Conservation (phyloP, 257 asterid genomes). For the Salvia rosmarinus region DNA sequence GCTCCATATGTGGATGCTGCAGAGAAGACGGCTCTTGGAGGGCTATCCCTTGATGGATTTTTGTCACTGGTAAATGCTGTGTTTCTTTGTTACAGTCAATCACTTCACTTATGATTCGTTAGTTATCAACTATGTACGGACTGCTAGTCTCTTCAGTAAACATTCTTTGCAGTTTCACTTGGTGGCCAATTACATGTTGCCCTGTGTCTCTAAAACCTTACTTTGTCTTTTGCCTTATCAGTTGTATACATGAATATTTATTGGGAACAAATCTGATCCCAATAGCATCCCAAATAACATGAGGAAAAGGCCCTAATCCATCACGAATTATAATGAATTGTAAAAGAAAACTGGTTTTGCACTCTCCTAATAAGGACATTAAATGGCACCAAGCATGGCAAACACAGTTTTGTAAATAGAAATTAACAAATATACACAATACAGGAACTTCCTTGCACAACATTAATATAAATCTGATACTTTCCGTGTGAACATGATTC, state of each 20-base stretch:
- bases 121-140: background rate
- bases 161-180: slow-evolving; percentile 10
- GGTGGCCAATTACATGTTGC: background rate
- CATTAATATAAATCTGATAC: background rate
- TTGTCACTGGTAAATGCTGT: slow-evolving; percentile 67
- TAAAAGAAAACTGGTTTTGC: background rate
- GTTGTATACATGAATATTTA: slow-evolving; percentile 6
- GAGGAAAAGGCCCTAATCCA: background rate
- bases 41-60: slow-evolving; percentile 82
- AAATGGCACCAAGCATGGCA: background rate
- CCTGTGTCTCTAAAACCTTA: background rate
- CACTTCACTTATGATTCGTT: slow-evolving; percentile 16
- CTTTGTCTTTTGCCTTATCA: slow-evolving; percentile 2
- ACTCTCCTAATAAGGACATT: background rate
- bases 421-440: background rate
- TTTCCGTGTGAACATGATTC: background rate
- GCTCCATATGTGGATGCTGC: slow-evolving; percentile 87
- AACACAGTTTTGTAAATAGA: no score
- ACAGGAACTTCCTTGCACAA: background rate
- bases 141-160: slow-evolving; percentile 9
- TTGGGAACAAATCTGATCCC: background rate
- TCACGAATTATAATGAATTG: background rate
- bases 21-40: slow-evolving; percentile 84
- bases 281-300: slow-evolving; percentile 6
- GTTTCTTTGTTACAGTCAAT: slow-evolving; percentile 14